Evolutionary conservation across 768 basidiomycete genomes (phyloP).

Genomic region (Serendipita sp.): DNA sequence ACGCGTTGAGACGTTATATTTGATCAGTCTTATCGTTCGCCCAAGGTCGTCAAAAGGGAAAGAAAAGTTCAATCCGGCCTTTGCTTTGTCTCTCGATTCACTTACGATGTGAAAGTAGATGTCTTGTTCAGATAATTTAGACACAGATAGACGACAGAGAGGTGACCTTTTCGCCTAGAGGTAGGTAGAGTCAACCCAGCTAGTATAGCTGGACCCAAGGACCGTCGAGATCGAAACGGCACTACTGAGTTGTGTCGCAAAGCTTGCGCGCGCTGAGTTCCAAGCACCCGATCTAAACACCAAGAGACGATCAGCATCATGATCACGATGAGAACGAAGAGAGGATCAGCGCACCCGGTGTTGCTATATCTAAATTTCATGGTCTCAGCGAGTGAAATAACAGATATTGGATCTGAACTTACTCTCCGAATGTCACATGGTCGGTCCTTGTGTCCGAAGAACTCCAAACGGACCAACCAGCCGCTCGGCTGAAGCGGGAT

Average conservation of each 20-base stretch:
- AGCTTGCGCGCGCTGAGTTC: background rate
- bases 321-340: no score
- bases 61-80: background rate
- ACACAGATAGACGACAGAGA: background rate
- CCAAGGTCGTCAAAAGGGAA: background rate
- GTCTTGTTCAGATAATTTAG: background rate
- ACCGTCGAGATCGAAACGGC: background rate
- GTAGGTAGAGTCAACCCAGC: background rate
- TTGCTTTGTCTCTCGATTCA: background rate
- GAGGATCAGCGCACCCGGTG: constrained; percentile 17
- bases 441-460: constrained; percentile 22
- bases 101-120: background rate
- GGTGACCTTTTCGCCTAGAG: background rate
- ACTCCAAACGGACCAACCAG: constrained; percentile 34
- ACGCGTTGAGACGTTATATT: background rate
- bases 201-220: background rate
- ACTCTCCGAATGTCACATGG: constrained; percentile 32
- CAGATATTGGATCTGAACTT: background rate
- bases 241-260: background rate
- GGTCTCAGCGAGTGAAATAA: background rate
- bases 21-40: no score
- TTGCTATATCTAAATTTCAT: constrained; percentile 17
- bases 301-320: no score
- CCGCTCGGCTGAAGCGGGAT: constrained; percentile 8
- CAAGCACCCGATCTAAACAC: background rate